Conservation (phyloP, 2,329 filamentous ascomycete species). For the Graphilbum fragrans region DNA sequence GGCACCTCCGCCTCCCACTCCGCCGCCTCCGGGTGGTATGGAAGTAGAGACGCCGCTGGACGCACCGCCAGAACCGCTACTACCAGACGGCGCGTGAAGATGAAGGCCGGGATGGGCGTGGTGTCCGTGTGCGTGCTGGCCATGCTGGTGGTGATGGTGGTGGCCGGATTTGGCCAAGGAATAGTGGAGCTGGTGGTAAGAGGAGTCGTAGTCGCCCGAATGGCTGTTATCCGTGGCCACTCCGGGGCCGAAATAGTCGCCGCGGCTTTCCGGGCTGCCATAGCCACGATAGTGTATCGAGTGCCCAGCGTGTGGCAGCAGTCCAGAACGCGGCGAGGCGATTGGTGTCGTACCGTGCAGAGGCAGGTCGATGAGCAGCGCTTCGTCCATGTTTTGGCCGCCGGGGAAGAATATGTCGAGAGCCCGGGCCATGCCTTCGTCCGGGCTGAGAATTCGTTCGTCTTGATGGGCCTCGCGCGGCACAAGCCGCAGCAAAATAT, state of each 20-base stretch:
- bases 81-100: not conserved
- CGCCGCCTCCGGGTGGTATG: not conserved
- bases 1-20: slow-evolving; percentile 18
- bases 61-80: not conserved
- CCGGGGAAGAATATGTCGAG: slow-evolving; percentile 76
- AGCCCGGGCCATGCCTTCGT: slow-evolving; percentile 68
- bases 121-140: not conserved
- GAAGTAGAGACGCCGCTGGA: not conserved
- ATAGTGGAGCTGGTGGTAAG: slow-evolving; percentile 1
- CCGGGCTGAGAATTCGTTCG: slow-evolving; percentile 67
- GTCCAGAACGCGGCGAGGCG: slow-evolving; percentile 45
- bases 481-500: slow-evolving; percentile 67
- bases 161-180: slow-evolving; percentile 13
- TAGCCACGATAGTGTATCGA: slow-evolving; percentile 23
- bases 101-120: not conserved
- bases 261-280: slow-evolving; percentile 32
- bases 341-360: slow-evolving; percentile 35
- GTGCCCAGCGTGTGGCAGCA: slow-evolving; percentile 50
- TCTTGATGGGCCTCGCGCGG: slow-evolving; percentile 49
- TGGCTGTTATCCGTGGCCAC: slow-evolving; percentile 11
- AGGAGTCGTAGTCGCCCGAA: too few relatives aligned
- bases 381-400: slow-evolving; percentile 80
- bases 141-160: slow-evolving; percentile 6
- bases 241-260: slow-evolving; percentile 71
- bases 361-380: slow-evolving; percentile 81